Conservation (phyloP, 345 rosid genomes). For the Acer yangbiense region DNA sequence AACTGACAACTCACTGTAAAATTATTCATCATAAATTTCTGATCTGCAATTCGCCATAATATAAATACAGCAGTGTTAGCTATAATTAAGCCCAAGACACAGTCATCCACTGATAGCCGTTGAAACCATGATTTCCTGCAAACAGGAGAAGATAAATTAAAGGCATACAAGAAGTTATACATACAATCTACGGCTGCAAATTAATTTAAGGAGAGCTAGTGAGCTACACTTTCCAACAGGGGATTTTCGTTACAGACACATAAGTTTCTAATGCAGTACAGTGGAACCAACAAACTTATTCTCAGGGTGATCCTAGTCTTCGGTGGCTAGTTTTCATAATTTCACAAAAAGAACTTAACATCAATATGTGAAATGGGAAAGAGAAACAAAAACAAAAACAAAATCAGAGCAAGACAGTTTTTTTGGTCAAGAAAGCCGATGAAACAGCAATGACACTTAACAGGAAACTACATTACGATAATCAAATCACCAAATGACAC, state of each 20-base stretch:
- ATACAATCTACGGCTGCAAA: constrained; percentile 6
- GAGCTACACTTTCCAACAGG: neutral
- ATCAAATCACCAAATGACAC: neutral
- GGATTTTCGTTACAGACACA: neutral
- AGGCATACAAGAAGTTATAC: neutral
- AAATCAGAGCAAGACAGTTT: neutral
- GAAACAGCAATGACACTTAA: constrained; percentile 1
- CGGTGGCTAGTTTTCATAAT: neutral
- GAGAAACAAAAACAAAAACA: neutral
- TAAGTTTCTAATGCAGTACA: neutral
- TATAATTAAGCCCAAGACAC: constrained; percentile 66
- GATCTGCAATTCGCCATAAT: constrained; percentile 66
- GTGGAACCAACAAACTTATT: neutral
- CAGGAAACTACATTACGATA: neutral
- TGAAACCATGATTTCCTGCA: constrained; percentile 69
- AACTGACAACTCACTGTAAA: constrained; percentile 67
- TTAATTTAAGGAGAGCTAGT: neutral
- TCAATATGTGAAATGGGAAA: neutral
- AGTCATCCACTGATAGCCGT: constrained; percentile 37
- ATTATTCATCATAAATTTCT: constrained; percentile 63
- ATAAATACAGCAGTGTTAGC: constrained; percentile 71
- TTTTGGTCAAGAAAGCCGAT: neutral
- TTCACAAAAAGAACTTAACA: neutral
- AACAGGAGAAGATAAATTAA: constrained; percentile 31
- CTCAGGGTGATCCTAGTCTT: neutral